A percentile compares a stretch with the other conserved stretches of the same genome.
Evolutionary conservation across 129 eudicot species (phyloP).

Genomic region (Flaveria robusta): DNA sequence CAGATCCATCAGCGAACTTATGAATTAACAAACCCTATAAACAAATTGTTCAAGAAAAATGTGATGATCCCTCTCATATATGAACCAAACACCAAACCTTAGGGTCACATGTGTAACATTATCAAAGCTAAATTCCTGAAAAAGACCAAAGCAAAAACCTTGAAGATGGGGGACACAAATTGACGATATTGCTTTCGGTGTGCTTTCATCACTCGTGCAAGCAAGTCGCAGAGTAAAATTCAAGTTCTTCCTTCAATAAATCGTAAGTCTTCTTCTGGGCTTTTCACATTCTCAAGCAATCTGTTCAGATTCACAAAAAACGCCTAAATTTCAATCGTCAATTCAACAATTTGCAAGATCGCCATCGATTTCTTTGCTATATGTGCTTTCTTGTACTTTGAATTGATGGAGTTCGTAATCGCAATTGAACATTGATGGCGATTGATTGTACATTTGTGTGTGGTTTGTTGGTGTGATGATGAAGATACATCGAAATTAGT

Average conservation of each 20-base stretch:
- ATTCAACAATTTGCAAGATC: neutral
- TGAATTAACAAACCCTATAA: too few relatives aligned
- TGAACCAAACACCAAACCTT: neutral
- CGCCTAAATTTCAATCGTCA: conserved; percentile 17
- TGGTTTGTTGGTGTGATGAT: conserved; percentile 11
- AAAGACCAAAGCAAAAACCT: conserved; percentile 11
- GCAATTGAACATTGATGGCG: neutral
- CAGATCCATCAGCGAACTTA: too few relatives aligned
- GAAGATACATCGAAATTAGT: neutral
- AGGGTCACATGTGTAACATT: neutral
- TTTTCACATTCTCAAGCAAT: conserved; percentile 6
- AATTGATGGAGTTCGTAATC: neutral
- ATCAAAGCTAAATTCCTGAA: neutral
- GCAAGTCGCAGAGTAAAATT: conserved; percentile 13
- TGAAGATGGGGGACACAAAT: conserved; percentile 24
- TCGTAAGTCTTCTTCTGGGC: conserved; percentile 22
- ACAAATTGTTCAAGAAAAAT: too few relatives aligned
- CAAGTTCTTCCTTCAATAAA: conserved; percentile 16
- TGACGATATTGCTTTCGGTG: conserved; percentile 31
- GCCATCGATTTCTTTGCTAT: neutral
- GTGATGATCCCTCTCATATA: too few relatives aligned
- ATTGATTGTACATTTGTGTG: conserved; percentile 8
- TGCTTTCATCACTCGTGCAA: conserved; percentile 27
- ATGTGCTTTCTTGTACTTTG: conserved; percentile 1
- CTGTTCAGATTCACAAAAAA: conserved; percentile 20